Evolutionary conservation across 805 yeast species (phyloP), one percentile per base, ranked within the genome.

Genomic region (Maudiozyma pseudohumilis): DNA sequence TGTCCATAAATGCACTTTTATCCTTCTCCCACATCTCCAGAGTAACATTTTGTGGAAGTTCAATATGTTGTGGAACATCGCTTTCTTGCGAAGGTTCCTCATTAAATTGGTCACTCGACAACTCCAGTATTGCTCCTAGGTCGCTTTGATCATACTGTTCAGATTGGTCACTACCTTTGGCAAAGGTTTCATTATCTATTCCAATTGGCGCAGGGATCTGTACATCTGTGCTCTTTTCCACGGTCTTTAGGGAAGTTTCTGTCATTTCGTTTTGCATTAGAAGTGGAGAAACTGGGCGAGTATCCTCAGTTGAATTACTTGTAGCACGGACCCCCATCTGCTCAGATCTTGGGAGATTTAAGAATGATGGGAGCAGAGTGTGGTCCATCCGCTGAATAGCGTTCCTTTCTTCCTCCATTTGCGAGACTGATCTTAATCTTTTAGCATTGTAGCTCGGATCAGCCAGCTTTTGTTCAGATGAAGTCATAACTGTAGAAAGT

Each of bases 331-430:
- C 30, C 15, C 25, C 13, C 3, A 8, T 28, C 12, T 17, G 9
- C 4, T 16, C 11, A 15, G 37, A 19, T 20, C 16, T 25, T 7
- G 24, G 31, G 5, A 28, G 9, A 25, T 40, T 43, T 22, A 45
- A 28, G 32, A 41, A 45, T 17, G 62, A 55, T 4, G 63, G 64
- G 21, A 60, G 32, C 23, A 60, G 40, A 2, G 55, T 52, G 40
- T 52, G 53, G 34, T 58, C 52, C 13, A 54, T 53, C 29, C 61
- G 49, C 20, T 43, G 53, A 17, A 57, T 41, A 2, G 61, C 60
- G 29, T 45, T 40, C 37, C 47, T 54, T 41, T 55, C 59, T 25
- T 47, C 30, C 26, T 48, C 45, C 27, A 56, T 31, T 24, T 46
- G 45, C 8, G 48, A 49, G 9, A 43, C 31, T 13, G 6, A 13